A percentile compares a stretch with the other conserved stretches of the same genome.
These are phyloP conservation scores for Ottelia alismoides DNA, from an alignment of 106 monocot genomes.

Conservation along the genomic window DNA sequence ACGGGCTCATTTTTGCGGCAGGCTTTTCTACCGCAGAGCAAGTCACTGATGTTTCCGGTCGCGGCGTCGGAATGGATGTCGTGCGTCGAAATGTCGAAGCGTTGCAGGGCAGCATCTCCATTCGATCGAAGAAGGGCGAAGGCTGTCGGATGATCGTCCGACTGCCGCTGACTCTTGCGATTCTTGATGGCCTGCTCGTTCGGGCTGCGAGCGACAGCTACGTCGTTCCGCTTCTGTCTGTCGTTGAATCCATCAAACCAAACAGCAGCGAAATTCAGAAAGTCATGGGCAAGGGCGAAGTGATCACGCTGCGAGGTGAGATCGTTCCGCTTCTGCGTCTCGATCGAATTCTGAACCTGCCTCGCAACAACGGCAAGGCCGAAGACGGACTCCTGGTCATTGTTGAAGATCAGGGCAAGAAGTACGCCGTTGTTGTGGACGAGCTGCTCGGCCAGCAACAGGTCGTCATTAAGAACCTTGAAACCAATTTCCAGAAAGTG, in stretches of 20 bases:
- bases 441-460: background rate
- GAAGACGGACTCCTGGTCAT: background rate
- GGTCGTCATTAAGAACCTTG: too few species aligned
- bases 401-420: background rate
- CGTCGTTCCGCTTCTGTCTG: background rate
- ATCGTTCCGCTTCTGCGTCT: too few species aligned
- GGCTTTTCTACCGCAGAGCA: background rate
- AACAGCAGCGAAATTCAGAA: background rate
- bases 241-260: background rate
- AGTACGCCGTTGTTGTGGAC: background rate
- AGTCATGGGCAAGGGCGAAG: background rate
- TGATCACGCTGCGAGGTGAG: too few species aligned
- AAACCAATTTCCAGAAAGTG: background rate
- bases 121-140: background rate
- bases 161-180: too few species aligned
- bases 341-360: background rate
- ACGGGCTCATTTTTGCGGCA: background rate
- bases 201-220: background rate
- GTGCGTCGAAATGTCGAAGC: background rate
- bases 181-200: background rate
- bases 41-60: background rate
- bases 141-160: background rate
- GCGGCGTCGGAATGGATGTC: background rate
- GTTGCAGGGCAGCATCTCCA: background rate
- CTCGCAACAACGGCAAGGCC: background rate